phyloP scores from a whole-genome alignment of 2,329 filamentous ascomycete genomes.

The Cordyceps pruinosa region DNA sequence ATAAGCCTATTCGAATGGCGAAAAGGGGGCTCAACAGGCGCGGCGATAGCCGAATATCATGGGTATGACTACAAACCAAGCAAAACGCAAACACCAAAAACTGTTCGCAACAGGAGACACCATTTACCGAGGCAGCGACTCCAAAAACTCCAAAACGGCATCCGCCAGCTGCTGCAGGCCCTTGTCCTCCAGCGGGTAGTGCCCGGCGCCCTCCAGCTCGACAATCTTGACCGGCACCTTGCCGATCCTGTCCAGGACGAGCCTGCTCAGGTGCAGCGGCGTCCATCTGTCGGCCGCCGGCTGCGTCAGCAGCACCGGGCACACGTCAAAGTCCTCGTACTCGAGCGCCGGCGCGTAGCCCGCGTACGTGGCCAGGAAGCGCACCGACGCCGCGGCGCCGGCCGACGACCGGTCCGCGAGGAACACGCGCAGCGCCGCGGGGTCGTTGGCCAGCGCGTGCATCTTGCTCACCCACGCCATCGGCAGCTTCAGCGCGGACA shows the following conservation, averaged over 20 bases:
- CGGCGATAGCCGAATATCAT: not conserved
- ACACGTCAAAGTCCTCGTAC: not conserved
- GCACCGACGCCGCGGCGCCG: not conserved
- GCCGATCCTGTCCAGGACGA: not conserved
- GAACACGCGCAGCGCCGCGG: not conserved
- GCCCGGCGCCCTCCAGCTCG: not conserved
- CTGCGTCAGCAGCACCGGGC: not conserved
- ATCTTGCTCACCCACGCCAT: conserved; percentile 2
- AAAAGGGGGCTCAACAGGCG: too few relatives aligned
- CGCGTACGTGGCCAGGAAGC: not conserved
- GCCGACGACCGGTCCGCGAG: not conserved
- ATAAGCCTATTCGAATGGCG: too few relatives aligned
- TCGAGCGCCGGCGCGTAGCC: not conserved
- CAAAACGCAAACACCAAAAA: not conserved
- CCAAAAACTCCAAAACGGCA: not conserved
- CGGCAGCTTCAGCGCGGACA: not conserved
- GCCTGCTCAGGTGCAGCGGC: not conserved
- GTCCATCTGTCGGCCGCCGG: conserved; percentile 1
- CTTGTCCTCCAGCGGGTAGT: conserved; percentile 3
- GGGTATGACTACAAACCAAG: not conserved
- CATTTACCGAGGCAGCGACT: not conserved
- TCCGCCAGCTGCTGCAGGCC: not conserved
- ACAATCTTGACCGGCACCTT: not conserved
- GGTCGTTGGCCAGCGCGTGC: not conserved
- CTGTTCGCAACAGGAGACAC: not conserved